Conservation (phyloP, 805 yeast genomes). For the Wickerhamomyces subpelliculosus region DNA sequence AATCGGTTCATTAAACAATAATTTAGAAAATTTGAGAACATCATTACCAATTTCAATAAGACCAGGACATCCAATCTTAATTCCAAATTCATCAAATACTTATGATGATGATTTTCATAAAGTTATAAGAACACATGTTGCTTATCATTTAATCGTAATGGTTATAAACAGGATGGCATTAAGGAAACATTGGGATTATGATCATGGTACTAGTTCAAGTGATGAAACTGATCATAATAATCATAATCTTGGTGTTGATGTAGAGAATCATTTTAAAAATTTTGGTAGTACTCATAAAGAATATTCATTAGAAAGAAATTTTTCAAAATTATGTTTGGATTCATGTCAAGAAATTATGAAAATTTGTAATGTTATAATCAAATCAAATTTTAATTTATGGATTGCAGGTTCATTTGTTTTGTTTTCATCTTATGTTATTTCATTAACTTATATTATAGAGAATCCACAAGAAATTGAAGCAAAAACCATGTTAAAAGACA, state of each 20-base stretch:
- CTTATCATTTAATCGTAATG: constrained; percentile 5
- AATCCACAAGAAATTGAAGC: constrained; percentile 4
- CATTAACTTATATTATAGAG: constrained; percentile 3
- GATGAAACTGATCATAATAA: not conserved
- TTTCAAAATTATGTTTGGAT: constrained; percentile 3
- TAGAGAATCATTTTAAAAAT: too few relatives aligned
- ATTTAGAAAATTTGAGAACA: constrained; percentile 2
- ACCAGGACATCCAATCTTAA: constrained; percentile 6
- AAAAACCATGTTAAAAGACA: not conserved
- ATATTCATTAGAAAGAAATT: not conserved
- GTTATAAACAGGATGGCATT: constrained; percentile 6
- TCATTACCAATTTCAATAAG: constrained; percentile 6
- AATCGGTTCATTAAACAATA: constrained; percentile 2
- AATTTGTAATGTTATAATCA: constrained; percentile 1
- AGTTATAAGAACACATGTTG: constrained; percentile 6
- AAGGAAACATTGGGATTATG: constrained; percentile 3
- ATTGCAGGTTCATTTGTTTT: constrained; percentile 2
- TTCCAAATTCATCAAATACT: constrained; percentile 1
- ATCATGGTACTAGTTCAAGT: not conserved
- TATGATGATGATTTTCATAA: not conserved
- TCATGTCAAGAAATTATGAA: constrained; percentile 7
- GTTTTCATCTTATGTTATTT: constrained; percentile 5
- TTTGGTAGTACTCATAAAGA: constrained; percentile 1
- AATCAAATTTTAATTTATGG: constrained; percentile 1
- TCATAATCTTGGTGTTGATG: not conserved